phyloP scores from a whole-genome alignment of 805 yeast genomes.

The Tetrapisispora fleetii region DNA sequence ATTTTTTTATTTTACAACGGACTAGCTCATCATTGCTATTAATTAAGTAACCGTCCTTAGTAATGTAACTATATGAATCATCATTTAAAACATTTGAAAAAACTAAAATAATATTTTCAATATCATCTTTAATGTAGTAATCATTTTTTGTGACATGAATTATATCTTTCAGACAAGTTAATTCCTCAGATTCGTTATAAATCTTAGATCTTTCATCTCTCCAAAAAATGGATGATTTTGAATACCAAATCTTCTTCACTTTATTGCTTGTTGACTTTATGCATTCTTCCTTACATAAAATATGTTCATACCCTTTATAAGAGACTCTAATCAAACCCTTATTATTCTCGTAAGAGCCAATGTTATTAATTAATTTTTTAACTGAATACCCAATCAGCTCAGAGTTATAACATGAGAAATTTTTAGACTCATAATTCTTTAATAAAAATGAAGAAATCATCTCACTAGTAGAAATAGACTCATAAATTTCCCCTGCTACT shows the following conservation, averaged over 20 bases:
- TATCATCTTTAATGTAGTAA: slow-evolving; percentile 2
- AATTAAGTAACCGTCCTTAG: not conserved
- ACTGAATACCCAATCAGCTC: not conserved
- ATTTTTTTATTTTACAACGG: not conserved
- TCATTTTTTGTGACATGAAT: not conserved
- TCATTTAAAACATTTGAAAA: not conserved
- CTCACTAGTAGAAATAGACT: not conserved
- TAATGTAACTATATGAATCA: not conserved
- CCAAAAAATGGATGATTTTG: slow-evolving; percentile 11
- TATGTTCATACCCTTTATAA: slow-evolving; percentile 4
- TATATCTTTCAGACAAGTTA: not conserved
- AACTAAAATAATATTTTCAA: not conserved
- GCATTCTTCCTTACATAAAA: not conserved
- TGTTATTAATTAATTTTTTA: slow-evolving; percentile 4
- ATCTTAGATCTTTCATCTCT: slow-evolving; percentile 4
- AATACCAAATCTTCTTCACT: slow-evolving; percentile 1
- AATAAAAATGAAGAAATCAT: not conserved
- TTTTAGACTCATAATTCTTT: not conserved
- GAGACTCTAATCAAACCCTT: slow-evolving; percentile 8
- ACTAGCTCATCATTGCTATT: not conserved
- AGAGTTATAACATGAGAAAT: not conserved
- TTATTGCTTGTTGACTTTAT: not conserved
- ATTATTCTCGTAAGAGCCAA: slow-evolving; percentile 7
- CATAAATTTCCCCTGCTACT: not conserved
- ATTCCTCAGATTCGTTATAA: slow-evolving; percentile 1